These are phyloP conservation scores for Gracilariopsis chorda DNA, from an alignment of 23 red algal species.

Conservation along the genomic window DNA sequence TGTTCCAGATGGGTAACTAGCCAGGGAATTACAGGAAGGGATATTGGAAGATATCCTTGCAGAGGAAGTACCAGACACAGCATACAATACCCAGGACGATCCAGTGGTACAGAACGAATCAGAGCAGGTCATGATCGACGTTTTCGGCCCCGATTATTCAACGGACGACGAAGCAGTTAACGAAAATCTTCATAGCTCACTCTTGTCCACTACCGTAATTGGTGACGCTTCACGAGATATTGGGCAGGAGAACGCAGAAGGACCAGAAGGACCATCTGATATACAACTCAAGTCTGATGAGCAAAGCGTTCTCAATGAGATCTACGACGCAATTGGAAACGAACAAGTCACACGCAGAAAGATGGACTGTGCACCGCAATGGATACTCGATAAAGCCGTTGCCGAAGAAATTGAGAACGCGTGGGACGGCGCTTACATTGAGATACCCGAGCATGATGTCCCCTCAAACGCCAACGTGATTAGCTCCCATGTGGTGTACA, in stretches of 20 bases:
- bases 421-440: background rate
- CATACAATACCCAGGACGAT: background rate
- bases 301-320: background rate
- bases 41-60: background rate
- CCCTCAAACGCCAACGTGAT: background rate
- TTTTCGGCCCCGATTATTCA: background rate
- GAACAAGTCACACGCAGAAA: background rate
- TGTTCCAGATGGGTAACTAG: background rate
- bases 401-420: background rate
- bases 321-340: background rate
- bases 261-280: background rate
- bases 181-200: background rate
- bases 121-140: background rate
- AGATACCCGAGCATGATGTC: background rate
- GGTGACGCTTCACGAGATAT: background rate
- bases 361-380: slow-evolving; percentile 13
- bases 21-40: background rate
- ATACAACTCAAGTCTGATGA: background rate
- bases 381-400: background rate
- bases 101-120: background rate
- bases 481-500: slow-evolving; percentile 1
- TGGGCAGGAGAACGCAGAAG: background rate
- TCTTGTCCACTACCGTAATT: background rate
- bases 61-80: background rate
- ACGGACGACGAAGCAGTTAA: background rate